Percentiles rank a stretch among this genome's conserved stretches.
Conservation (phyloP, 2,329 filamentous ascomycete genomes). For the Sphaceloma murrayae region DNA sequence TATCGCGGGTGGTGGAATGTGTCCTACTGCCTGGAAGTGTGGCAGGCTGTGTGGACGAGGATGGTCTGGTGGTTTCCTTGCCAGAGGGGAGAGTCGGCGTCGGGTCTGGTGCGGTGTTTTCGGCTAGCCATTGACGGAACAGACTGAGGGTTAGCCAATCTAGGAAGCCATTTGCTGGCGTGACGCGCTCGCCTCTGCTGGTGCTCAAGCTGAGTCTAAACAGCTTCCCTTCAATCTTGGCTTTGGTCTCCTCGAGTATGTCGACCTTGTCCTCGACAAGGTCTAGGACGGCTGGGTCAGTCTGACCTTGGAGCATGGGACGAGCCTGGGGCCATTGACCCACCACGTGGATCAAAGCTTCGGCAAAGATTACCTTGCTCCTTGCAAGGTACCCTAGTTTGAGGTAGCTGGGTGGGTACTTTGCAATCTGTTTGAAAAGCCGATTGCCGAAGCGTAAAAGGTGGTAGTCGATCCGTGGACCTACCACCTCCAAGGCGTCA, state of each 20-base stretch:
- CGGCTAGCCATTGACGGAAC: constrained; percentile 87
- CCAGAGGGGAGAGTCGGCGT: constrained; percentile 20
- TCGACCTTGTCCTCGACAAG: constrained; percentile 93
- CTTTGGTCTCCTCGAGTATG: constrained; percentile 74
- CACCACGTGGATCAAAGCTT: constrained; percentile 87
- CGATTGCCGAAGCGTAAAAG: constrained; percentile 82
- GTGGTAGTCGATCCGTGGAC: constrained; percentile 85
- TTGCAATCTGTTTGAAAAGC: constrained; percentile 92
- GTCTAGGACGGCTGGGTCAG: constrained; percentile 70
- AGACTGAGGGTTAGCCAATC: constrained; percentile 83
- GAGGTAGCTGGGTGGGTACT: constrained; percentile 87
- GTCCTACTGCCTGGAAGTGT: constrained; percentile 1
- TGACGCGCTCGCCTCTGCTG: constrained; percentile 70
- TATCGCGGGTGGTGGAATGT: constrained; percentile 23
- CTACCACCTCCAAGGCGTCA: constrained; percentile 78
- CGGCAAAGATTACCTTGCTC: constrained; percentile 62
- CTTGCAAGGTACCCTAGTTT: constrained; percentile 79
- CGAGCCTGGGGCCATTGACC: constrained; percentile 84
- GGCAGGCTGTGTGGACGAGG: constrained; percentile 11
- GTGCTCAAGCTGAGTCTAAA: constrained; percentile 75
- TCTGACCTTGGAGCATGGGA: constrained; percentile 61
- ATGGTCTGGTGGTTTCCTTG: constrained; percentile 10
- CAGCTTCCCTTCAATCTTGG: constrained; percentile 68
- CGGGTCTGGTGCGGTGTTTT: constrained; percentile 62
- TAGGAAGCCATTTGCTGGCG: constrained; percentile 67